phyloP scores from a whole-genome alignment of 371 early-diverging fungal genomes.

The Amoeboaphelidium occidentale region DNA sequence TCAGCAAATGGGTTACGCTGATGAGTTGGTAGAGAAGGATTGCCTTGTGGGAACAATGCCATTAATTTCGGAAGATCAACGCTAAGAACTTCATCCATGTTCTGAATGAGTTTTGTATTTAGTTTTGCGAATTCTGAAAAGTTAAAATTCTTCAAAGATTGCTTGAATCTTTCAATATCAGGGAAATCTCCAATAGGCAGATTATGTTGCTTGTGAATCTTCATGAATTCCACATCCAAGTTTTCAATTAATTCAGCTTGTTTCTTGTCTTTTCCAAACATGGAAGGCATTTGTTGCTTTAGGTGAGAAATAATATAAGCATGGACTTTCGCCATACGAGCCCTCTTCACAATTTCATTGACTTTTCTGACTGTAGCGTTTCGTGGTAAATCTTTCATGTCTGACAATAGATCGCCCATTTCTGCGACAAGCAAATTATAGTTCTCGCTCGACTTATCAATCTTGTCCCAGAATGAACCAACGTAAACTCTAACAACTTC shows the following conservation, averaged over 20 bases:
- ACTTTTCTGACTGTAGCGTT: constrained; percentile 68
- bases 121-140: not conserved
- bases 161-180: constrained; percentile 5
- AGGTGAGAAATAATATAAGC: constrained; percentile 52
- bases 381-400: constrained; percentile 42
- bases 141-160: not conserved
- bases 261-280: constrained; percentile 51
- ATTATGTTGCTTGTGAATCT: constrained; percentile 35
- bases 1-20: constrained; percentile 26
- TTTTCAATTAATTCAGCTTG: constrained; percentile 39
- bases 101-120: not conserved
- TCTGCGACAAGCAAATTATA: constrained; percentile 39
- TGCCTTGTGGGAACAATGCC: constrained; percentile 28
- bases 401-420: constrained; percentile 44
- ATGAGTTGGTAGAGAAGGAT: constrained; percentile 17
- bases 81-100: constrained; percentile 18
- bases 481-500: constrained; percentile 70
- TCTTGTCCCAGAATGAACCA: constrained; percentile 33
- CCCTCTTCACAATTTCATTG: constrained; percentile 72
- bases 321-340: constrained; percentile 53
- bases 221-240: constrained; percentile 39
- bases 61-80: constrained; percentile 34
- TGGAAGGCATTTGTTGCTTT: constrained; percentile 45
- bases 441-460: constrained; percentile 33
- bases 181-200: constrained; percentile 24